phyloP scores from a whole-genome alignment of 352 stramenopile species.

The Lagenidium sp. region DNA sequence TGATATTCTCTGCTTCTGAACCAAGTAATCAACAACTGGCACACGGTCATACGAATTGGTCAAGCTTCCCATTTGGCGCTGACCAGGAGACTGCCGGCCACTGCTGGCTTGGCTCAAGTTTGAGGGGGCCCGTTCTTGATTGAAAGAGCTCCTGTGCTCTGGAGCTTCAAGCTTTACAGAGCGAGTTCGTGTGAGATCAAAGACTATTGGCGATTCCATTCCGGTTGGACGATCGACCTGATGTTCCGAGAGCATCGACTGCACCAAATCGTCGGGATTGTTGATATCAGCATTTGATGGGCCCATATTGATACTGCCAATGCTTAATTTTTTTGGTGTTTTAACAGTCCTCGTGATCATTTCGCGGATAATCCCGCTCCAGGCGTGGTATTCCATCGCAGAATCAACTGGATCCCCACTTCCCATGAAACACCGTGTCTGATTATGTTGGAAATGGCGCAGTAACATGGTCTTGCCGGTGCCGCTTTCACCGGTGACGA shows the following conservation, averaged over 20 bases:
- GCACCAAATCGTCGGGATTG: background rate
- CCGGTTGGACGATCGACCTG: no score
- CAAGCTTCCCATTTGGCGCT: slow-evolving; percentile 5
- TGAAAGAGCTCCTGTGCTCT: background rate
- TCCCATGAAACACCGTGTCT: slow-evolving; percentile 43
- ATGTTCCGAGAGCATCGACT: background rate
- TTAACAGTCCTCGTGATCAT: slow-evolving; percentile 26
- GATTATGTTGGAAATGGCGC: slow-evolving; percentile 39
- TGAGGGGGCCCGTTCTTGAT: background rate
- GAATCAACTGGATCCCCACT: slow-evolving; percentile 46
- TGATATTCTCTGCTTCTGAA: slow-evolving; percentile 31
- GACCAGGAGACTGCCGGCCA: background rate
- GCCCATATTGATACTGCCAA: background rate
- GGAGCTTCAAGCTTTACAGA: background rate
- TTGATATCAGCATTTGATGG: background rate
- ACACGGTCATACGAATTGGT: slow-evolving; percentile 24
- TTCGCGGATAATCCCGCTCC: slow-evolving; percentile 36
- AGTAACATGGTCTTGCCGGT: slow-evolving; percentile 64
- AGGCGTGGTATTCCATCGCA: slow-evolving; percentile 46
- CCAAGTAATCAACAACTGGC: slow-evolving; percentile 45
- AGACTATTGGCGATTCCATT: no score
- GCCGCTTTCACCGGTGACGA: slow-evolving; percentile 49
- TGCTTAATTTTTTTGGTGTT: slow-evolving; percentile 5
- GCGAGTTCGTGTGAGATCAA: no score
- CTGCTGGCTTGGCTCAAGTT: background rate